Evolutionary conservation across 495 filamentous ascomycete species (phyloP), one percentile per base, ranked within the genome.

Genomic region (Amorphotheca resinae): DNA sequence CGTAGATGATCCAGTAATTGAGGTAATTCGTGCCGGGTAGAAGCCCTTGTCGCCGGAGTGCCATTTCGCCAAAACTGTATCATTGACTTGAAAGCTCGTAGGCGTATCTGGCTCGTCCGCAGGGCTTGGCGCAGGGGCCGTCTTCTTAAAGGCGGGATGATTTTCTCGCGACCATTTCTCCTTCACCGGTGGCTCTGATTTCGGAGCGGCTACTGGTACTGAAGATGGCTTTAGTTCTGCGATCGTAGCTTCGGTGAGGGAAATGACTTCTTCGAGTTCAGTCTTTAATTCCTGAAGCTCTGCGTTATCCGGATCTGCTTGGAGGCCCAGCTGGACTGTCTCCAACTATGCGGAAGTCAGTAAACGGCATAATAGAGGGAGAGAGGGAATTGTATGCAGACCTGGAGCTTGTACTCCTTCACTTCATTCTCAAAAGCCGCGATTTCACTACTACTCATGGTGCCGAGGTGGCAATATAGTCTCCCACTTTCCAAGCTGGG

Each of bases 1-100:
- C 41, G 76, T 81, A 15, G 80, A 79, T 3, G 86, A 91, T 48
- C 91, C 91, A 28, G 88, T 95, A 50, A 94, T 88, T 22, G 83
- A 87, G 14, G 82, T 91, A 62, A 98, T 93, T 45, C 84, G 78
- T 30, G 93, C 91, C 22, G 84, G 82, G 65, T 96, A 96, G 69
- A 88, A 94, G 6, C 72, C 70, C 55, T 84, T 84, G 59, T 96
- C 91, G 32, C 86, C 89, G 3, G 84, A 82, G 25, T 81, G 65
- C 87, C 87, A 98, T 58, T 84, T 84, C 18, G 89, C 91, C 58
- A 93, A 68, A 28, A 95, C 83, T 22, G 67, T 79, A 55, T 96
- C 91, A 54, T 95, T 95, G 48, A 95, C 85, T 39, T 82, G 73
- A 60, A 87, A 94, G 2, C 70, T 72, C 4, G 61, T 58, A 4